phyloP scores from a whole-genome alignment of 371 early-diverging fungal genomes.

The Zopfochytrium polystomum region DNA sequence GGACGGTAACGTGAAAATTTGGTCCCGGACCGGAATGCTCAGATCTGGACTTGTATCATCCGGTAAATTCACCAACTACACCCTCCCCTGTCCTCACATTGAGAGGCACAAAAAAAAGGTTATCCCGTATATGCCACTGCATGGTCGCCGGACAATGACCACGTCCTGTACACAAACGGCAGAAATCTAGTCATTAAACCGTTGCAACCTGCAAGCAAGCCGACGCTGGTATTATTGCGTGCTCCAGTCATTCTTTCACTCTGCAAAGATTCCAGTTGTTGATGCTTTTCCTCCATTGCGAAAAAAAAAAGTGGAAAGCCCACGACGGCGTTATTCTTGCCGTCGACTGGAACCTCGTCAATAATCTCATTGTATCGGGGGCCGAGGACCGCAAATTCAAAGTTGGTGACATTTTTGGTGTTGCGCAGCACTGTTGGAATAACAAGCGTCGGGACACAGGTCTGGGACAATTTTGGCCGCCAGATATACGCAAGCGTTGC shows the following conservation, averaged over 20 bases:
- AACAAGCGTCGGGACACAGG: no score
- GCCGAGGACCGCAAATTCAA: constrained; percentile 55
- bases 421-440: not conserved
- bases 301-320: constrained; percentile 58
- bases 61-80: constrained; percentile 16
- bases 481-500: constrained; percentile 44
- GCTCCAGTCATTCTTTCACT: no score
- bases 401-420: constrained; percentile 16
- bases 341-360: constrained; percentile 53
- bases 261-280: no score
- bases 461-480: constrained; percentile 46
- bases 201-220: constrained; percentile 50
- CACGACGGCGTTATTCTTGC: constrained; percentile 52
- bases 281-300: no score
- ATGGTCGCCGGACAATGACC: constrained; percentile 54
- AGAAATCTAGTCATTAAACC: constrained; percentile 51
- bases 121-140: constrained; percentile 45
- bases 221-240: constrained; percentile 39
- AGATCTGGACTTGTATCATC: constrained; percentile 44
- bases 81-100: not conserved
- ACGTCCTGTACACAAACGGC: constrained; percentile 48
- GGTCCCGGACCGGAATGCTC: constrained; percentile 59
- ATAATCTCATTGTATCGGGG: constrained; percentile 50
- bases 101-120: no score
- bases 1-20: constrained; percentile 54